Conservation (phyloP, 2,329 filamentous ascomycete species). For the Penicillium verrucosum region DNA sequence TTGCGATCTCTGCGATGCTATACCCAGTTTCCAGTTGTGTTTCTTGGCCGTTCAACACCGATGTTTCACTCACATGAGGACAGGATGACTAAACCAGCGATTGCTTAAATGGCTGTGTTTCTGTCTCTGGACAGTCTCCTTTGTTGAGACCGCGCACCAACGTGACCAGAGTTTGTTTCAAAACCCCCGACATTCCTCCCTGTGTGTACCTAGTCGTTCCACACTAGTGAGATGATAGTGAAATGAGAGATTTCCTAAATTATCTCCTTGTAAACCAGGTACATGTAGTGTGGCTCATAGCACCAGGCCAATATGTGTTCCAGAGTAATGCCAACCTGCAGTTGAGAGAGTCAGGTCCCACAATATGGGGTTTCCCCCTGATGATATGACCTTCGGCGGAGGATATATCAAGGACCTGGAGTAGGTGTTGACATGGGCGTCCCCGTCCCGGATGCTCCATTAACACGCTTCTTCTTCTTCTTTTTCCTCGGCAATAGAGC, state of each 20-base stretch:
- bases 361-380: not conserved
- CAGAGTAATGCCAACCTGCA: not conserved
- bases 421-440: conserved; percentile 58
- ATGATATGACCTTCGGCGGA: not conserved
- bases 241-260: not conserved
- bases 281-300: not conserved
- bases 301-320: not conserved
- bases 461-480: conserved; percentile 68
- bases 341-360: not conserved
- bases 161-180: not conserved
- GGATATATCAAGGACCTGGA: conserved; percentile 28
- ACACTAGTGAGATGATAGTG: not conserved
- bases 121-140: not conserved
- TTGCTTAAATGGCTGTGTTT: not conserved
- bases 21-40: not conserved
- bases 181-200: not conserved
- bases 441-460: conserved; percentile 50
- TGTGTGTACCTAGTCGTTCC: not conserved
- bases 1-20: not conserved
- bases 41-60: not conserved
- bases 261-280: not conserved
- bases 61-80: not conserved
- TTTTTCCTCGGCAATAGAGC: conserved; percentile 69
- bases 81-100: conserved; percentile 1
- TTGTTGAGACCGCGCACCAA: not conserved